phyloP scores from a whole-genome alignment of 257 asterid species.

The Capsicum chinense region DNA sequence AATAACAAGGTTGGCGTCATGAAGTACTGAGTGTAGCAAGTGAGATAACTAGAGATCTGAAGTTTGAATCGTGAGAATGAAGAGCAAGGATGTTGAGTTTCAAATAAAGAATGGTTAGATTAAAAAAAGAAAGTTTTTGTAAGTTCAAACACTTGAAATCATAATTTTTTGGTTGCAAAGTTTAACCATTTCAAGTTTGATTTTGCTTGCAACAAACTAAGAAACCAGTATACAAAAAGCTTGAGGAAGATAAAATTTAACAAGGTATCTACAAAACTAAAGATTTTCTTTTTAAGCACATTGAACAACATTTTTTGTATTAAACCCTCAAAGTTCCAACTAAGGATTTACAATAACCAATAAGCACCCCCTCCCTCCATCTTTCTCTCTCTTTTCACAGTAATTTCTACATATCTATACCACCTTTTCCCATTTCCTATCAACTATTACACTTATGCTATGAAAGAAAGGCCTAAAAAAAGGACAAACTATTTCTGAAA shows the following conservation, averaged over 20 bases:
- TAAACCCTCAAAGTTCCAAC: neutral
- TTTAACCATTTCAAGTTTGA: neutral
- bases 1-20: neutral
- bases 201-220: neutral
- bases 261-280: neutral
- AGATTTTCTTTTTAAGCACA: neutral
- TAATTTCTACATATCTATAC: constrained; percentile 21
- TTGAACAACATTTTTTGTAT: constrained; percentile 19
- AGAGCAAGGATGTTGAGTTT: neutral
- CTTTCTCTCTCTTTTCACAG: constrained; percentile 3
- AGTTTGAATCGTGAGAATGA: neutral
- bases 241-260: neutral
- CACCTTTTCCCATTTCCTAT: neutral
- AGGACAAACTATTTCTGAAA: neutral
- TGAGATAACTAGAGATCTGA: neutral
- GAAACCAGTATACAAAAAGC: neutral
- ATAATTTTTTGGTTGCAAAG: neutral
- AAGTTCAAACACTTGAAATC: neutral
- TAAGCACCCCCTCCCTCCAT: neutral
- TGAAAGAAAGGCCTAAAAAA: constrained; percentile 16
- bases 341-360: constrained; percentile 16
- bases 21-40: too few species aligned
- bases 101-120: neutral
- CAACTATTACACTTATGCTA: neutral
- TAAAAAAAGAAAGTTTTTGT: neutral